Conservation (phyloP, 2,329 filamentous ascomycete genomes). For the Cercospora janseana region DNA sequence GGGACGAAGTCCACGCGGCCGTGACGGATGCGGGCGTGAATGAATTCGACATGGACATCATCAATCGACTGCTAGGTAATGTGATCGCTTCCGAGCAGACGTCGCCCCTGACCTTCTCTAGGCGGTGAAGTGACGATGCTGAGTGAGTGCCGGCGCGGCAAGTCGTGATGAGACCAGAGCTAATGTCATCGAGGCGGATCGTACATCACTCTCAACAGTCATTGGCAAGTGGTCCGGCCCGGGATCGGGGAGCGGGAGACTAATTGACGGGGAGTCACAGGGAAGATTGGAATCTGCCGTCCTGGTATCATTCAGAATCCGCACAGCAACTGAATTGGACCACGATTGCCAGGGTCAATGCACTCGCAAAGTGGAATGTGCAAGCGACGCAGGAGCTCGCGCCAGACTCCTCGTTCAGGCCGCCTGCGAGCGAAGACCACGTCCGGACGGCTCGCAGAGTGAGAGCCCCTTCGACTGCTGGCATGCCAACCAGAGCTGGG, state of each 20-base stretch:
- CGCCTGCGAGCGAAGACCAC: background rate
- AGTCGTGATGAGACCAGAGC: background rate
- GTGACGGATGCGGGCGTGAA: conserved; percentile 21
- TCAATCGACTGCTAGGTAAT: conserved; percentile 31
- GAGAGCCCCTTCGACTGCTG: no score
- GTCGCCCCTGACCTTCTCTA: background rate
- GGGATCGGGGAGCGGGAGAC: background rate
- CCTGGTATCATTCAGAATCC: conserved; percentile 28
- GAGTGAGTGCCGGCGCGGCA: conserved; percentile 1
- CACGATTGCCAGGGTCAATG: conserved; percentile 22
- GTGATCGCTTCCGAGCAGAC: background rate
- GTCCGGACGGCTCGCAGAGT: background rate
- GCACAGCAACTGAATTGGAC: conserved; percentile 19
- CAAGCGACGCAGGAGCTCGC: background rate
- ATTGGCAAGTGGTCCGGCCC: conserved; percentile 23
- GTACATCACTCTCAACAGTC: conserved; percentile 32
- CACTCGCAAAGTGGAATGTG: conserved; percentile 1
- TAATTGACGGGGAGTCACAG: background rate
- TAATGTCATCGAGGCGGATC: conserved; percentile 16
- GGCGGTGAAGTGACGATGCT: conserved; percentile 33
- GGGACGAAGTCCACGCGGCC: conserved; percentile 27
- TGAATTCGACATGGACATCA: conserved; percentile 36
- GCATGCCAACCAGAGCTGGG: background rate
- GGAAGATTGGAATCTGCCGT: conserved; percentile 36
- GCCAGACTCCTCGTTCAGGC: background rate